phyloP scores from a whole-genome alignment of 2,329 filamentous ascomycete genomes.

The Diaporthe batatas region DNA sequence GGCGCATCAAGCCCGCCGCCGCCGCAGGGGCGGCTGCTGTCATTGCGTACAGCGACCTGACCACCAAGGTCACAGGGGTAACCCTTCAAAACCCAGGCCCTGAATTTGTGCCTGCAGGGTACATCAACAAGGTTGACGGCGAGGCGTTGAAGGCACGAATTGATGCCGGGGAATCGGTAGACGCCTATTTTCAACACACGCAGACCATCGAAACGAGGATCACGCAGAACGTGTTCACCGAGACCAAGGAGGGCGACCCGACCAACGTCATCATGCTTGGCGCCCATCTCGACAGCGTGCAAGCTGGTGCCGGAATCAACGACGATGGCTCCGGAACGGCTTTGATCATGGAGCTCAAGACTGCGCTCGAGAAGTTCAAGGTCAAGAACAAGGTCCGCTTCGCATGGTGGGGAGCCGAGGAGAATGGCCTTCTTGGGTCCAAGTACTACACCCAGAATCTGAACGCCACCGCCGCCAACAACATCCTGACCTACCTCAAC shows the following conservation, averaged over 20 bases:
- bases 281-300: constrained; percentile 60
- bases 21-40: constrained; percentile 8
- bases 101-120: constrained; percentile 17
- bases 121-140: constrained; percentile 23
- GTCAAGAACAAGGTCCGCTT: constrained; percentile 58
- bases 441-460: constrained; percentile 55
- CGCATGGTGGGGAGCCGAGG: constrained; percentile 61
- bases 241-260: constrained; percentile 59
- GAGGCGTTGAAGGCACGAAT: constrained; percentile 13
- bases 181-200: constrained; percentile 9
- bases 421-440: constrained; percentile 55
- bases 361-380: constrained; percentile 48
- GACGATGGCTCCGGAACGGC: constrained; percentile 60
- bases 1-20: constrained; percentile 12
- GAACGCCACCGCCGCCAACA: constrained; percentile 47
- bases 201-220: constrained; percentile 51
- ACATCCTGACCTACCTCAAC: constrained; percentile 56
- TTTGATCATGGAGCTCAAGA: constrained; percentile 54
- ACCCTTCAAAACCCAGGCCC: constrained; percentile 12
- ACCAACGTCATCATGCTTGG: constrained; percentile 58
- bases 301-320: constrained; percentile 60
- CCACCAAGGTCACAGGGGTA: constrained; percentile 2
- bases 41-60: constrained; percentile 23
- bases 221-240: constrained; percentile 60
- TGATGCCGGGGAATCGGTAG: neutral